Base-by-base conservation (phyloP, 2,329 filamentous ascomycete genomes). In the Penicillium crustosum region DNA sequence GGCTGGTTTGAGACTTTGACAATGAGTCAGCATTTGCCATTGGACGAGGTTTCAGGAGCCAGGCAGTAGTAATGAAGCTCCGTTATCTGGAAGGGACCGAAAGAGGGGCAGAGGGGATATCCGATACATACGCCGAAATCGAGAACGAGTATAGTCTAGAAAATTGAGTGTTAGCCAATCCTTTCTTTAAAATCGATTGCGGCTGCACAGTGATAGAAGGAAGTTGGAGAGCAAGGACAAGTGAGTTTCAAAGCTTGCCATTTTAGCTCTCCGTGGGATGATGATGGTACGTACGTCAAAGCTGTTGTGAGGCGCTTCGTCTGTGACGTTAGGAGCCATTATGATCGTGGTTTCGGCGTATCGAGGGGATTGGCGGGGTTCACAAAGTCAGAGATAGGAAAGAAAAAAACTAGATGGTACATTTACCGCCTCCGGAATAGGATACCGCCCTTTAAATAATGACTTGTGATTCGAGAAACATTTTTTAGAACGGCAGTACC, bases 241-340 rank as follows among this genome's bases (percentile, higher is more conserved):
- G 13, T 47, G 25, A 41, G 47, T 47, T 52, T 55, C 43, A 8
- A 53, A 15, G 43, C 31, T 49, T 33, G 45, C 31, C 29, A 56
- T 53, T 55, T 38, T 9, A 51, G 21, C 39, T 21, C 27, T 59
- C n/a, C 15, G 21, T 45, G 15, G 53, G 41, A 45, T 44, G 4
- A 1, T 53, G 49, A 23, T 29, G 4, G 35, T 56, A 66, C 64
- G 25, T 65, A 66, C 64, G 31, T 66, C 64, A 42, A 65, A 66
- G 48, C 54, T 66, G 50, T 65, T 63, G 48, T 66, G 64, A 56
- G 64, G 60, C 49, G 53, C 36, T 47, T 66, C 63, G 12, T 35
- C 47, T 47, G 61, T 55, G 23, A 59, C 4, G 41, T 49, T 64
- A 45, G 57, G 21, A 55, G 51, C 53, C 64, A 66, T 66, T 59